A percentile compares a stretch with the other conserved stretches of the same genome.
phyloP scores from a whole-genome alignment of 768 basidiomycete species.

The Podaxis sp. region DNA sequence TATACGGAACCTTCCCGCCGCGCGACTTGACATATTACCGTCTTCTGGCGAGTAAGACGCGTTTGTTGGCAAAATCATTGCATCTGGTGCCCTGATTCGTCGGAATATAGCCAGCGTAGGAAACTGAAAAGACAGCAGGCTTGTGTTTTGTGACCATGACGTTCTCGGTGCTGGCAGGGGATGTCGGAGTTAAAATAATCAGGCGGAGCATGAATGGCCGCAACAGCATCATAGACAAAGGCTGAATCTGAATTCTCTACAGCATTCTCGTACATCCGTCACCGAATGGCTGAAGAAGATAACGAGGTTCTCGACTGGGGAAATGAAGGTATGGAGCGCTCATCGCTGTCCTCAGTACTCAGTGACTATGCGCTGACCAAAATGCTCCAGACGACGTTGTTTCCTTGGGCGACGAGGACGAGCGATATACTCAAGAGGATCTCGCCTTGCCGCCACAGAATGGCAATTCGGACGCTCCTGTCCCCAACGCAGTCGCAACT shows the following conservation, averaged over 20 bases:
- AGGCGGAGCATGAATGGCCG: constrained; percentile 25
- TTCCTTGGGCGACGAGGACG: constrained; percentile 74
- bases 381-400: constrained; percentile 60
- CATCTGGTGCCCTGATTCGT: constrained; percentile 33
- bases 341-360: constrained; percentile 19
- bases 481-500: background rate
- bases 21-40: constrained; percentile 26
- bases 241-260: constrained; percentile 10
- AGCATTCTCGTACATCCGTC: constrained; percentile 21
- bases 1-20: constrained; percentile 29
- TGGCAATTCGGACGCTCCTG: background rate
- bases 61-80: constrained; percentile 41
- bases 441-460: constrained; percentile 7
- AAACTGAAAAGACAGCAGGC: constrained; percentile 5
- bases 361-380: constrained; percentile 34
- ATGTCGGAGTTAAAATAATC: constrained; percentile 23
- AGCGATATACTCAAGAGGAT: constrained; percentile 40
- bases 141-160: constrained; percentile 13
- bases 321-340: constrained; percentile 43
- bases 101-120: constrained; percentile 39
- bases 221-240: constrained; percentile 11
- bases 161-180: background rate
- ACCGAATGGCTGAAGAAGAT: constrained; percentile 65
- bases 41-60: constrained; percentile 40
- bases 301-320: constrained; percentile 72